These are phyloP conservation scores for Pestalotiopsis sp. DNA, from an alignment of 2,329 filamentous ascomycete species.

Conservation along the genomic window DNA sequence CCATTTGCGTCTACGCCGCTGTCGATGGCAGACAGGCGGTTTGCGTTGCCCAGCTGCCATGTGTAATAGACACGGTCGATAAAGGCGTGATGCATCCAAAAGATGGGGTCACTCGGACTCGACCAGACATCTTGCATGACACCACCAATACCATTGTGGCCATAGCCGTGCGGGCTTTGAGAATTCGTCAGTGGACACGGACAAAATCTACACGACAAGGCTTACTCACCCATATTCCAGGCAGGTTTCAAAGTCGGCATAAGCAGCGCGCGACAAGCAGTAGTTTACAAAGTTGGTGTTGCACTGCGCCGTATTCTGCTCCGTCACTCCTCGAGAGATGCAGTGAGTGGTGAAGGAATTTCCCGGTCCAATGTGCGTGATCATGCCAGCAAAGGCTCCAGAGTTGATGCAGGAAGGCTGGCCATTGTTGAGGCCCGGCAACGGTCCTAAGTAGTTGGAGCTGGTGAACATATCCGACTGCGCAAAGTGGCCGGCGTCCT, in stretches of 20 bases:
- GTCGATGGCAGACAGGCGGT: background rate
- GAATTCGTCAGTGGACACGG: background rate
- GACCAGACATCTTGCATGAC: constrained; percentile 31
- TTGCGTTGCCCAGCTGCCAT: constrained; percentile 11
- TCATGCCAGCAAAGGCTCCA: constrained; percentile 26
- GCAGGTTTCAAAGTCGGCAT: constrained; percentile 14
- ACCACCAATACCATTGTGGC: constrained; percentile 32
- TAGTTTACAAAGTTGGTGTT: constrained; percentile 15
- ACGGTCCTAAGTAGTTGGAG: constrained; percentile 27
- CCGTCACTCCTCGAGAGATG: constrained; percentile 31
- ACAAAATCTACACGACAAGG: background rate
- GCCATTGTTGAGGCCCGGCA: constrained; percentile 24
- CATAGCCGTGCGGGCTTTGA: constrained; percentile 27
- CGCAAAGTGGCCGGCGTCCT: constrained; percentile 30
- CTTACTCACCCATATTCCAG: constrained; percentile 13
- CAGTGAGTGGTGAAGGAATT: constrained; percentile 29
- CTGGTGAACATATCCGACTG: constrained; percentile 28
- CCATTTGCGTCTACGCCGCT: constrained; percentile 2
- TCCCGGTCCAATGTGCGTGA: constrained; percentile 16
- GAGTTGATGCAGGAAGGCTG: constrained; percentile 27
- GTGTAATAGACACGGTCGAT: constrained; percentile 14
- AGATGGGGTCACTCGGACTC: constrained; percentile 30
- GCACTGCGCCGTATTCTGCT: constrained; percentile 26
- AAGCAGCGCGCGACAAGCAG: constrained; percentile 13
- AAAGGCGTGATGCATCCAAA: constrained; percentile 35